Base-by-base conservation (phyloP, 2,329 filamentous ascomycete species). In the Hypoxylon sp. region DNA sequence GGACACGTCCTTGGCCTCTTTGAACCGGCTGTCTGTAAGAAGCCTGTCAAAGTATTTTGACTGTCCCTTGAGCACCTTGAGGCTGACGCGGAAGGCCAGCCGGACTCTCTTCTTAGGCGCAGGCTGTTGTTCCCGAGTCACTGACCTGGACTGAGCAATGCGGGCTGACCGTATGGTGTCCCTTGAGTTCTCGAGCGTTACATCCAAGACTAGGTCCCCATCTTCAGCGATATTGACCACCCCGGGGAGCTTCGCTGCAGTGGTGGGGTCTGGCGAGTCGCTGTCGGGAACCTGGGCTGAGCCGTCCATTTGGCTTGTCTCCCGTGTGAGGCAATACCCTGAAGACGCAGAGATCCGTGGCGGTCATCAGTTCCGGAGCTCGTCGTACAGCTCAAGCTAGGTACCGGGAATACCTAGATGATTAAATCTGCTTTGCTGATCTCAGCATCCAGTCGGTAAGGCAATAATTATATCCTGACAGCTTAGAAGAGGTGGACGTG, bases 11-110 rank as follows among this genome's bases (percentile, higher is more conserved):
- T 79, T 78, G 6, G 84, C 83, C 75, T 92, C 88, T 50, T 81
- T 77, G 70, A 91, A 90, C 52, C 84, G 78, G 2, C 78, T 78
- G 60, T 87, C 83, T 8, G 84, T 82, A 2, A 92, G 79, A 13
- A 92, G 79, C 54, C 84, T 85, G 52, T 80, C 80, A 70, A 92
- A 92, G 72, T 91, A 92, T 54, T 83, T 83, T 4, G 89, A 92
- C 59, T 84, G 79, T 60, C 78, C 78, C 72, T 80, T 83, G 27
- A 92, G 77, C 0, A 75, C 75, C 10, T 76, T 76, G 1, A 87
- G 75, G 47, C 81, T 79, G 38, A 90, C 88, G 21, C 88, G 81
- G 68, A 88, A 92, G 10, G 79, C 76, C 27, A 79, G 70, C 18
- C 75, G 73, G 24, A 78, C 67, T 45, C 64, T 74, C 42, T 77